phyloP scores from a whole-genome alignment of 371 early-diverging fungal species.

The Actinomortierella ambigua region DNA sequence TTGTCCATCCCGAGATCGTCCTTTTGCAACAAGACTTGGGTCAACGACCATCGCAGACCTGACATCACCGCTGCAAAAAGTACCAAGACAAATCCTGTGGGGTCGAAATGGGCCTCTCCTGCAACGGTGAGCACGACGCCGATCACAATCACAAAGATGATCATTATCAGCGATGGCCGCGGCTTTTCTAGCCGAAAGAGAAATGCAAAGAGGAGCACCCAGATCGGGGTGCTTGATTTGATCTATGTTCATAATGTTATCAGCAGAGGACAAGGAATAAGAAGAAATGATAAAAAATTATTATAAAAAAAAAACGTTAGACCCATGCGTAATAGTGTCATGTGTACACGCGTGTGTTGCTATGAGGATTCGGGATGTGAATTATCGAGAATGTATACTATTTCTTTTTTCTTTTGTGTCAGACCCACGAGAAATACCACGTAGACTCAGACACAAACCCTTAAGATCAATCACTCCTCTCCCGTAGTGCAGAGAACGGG shows the following conservation, averaged over 20 bases:
- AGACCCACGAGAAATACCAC: no score
- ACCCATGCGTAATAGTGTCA: no score
- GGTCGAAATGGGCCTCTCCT: conserved; percentile 77
- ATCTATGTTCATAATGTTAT: no score
- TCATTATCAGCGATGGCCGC: conserved; percentile 62
- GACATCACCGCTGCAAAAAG: conserved; percentile 78
- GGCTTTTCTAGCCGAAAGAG: conserved; percentile 84
- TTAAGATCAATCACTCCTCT: background rate
- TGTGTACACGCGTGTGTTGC: no score
- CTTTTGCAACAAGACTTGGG: conserved; percentile 79
- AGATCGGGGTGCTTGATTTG: conserved; percentile 88
- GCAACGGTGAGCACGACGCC: conserved; percentile 89
- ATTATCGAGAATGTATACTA: no score
- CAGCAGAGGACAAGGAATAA: background rate
- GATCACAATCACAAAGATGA: conserved; percentile 78
- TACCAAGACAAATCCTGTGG: conserved; percentile 70
- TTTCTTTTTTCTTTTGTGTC: no score
- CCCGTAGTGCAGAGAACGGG: no score
- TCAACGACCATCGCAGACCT: conserved; percentile 85
- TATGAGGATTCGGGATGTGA: no score
- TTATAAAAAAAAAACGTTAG: background rate
- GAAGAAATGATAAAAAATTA: conserved; percentile 1
- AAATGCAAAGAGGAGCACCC: conserved; percentile 90
- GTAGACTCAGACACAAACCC: background rate
- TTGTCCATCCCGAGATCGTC: conserved; percentile 76